Percentiles rank a stretch among this genome's conserved stretches.
These are phyloP conservation scores for Amanita pallidorosea DNA, from an alignment of 768 basidiomycete genomes.

Conservation along the genomic window DNA sequence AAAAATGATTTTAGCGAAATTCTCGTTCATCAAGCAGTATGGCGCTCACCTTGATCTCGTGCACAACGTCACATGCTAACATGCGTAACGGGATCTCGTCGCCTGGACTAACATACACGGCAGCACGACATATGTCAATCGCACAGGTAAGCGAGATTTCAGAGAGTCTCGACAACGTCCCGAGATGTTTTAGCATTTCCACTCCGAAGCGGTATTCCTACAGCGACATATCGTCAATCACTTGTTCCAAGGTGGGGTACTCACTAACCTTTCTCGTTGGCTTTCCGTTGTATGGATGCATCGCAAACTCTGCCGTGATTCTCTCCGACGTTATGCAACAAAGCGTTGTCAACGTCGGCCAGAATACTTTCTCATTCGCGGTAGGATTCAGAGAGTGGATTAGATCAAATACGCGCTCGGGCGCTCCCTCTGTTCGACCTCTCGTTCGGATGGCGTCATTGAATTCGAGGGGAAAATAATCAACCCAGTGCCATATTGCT, in stretches of 20 bases:
- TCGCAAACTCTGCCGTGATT: conserved; percentile 45
- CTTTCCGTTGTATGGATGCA: conserved; percentile 20
- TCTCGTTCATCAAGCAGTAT: not conserved
- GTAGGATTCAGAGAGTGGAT: conserved; percentile 37
- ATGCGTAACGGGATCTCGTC: conserved; percentile 54
- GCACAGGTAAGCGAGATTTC: conserved; percentile 65
- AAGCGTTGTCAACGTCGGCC: conserved; percentile 74
- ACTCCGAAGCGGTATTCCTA: conserved; percentile 54
- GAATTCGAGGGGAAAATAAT: conserved; percentile 68
- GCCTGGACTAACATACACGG: conserved; percentile 36
- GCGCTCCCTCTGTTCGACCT: conserved; percentile 64
- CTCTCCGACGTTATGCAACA: conserved; percentile 70
- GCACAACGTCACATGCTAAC: conserved; percentile 62
- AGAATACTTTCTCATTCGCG: conserved; percentile 43
- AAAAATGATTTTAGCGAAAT: not conserved
- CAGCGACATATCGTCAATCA: not conserved
- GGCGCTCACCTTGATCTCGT: conserved; percentile 61
- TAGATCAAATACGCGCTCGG: conserved; percentile 81
- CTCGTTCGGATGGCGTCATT: conserved; percentile 56
- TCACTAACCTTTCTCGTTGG: conserved; percentile 25
- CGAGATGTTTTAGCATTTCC: conserved; percentile 48
- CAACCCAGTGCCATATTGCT: conserved; percentile 89
- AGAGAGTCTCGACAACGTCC: conserved; percentile 41
- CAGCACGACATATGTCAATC: conserved; percentile 71
- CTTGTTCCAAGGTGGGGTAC: conserved; percentile 2